A percentile compares a stretch with the other conserved stretches of the same genome.
phyloP scores from a whole-genome alignment of 768 basidiomycete genomes.

The Chalciporus sphaerocephalus region DNA sequence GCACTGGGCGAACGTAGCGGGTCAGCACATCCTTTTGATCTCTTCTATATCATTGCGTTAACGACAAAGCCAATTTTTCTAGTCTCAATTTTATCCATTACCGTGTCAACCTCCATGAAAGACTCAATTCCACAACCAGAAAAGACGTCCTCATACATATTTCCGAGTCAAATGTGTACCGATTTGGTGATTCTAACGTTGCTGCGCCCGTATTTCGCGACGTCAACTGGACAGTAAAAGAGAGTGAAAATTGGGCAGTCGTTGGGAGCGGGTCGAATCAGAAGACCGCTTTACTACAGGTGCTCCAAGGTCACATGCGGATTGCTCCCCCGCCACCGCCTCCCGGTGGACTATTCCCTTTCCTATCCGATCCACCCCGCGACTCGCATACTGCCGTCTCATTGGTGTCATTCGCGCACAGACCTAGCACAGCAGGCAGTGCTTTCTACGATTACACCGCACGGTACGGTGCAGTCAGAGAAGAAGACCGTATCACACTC shows the following conservation, averaged over 20 bases:
- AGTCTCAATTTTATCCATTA: background rate
- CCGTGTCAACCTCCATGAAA: background rate
- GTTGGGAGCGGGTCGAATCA: conserved; percentile 62
- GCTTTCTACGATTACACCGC: conserved; percentile 93
- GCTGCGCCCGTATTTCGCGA: conserved; percentile 47
- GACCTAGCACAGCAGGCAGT: conserved; percentile 50
- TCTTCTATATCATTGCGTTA: background rate
- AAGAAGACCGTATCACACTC: conserved; percentile 77
- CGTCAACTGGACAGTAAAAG: conserved; percentile 55
- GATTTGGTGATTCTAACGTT: conserved; percentile 52
- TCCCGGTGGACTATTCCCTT: conserved; percentile 75
- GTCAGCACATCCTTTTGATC: background rate
- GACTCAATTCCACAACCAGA: conserved; percentile 2
- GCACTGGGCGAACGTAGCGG: background rate
- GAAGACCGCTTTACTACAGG: conserved; percentile 63
- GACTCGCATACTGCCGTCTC: conserved; percentile 51
- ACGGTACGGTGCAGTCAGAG: conserved; percentile 82
- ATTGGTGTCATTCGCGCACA: conserved; percentile 66
- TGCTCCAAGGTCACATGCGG: conserved; percentile 68
- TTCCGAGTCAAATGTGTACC: conserved; percentile 49
- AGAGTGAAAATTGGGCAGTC: conserved; percentile 72
- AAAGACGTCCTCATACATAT: conserved; percentile 35
- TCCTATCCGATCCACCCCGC: conserved; percentile 40
- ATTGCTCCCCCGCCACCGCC: conserved; percentile 58
- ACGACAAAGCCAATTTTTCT: background rate